A percentile compares a stretch with the other conserved stretches of the same genome.
Evolutionary conservation across 306 rosid species (phyloP).

Genomic region (Sesbania bispinosa): DNA sequence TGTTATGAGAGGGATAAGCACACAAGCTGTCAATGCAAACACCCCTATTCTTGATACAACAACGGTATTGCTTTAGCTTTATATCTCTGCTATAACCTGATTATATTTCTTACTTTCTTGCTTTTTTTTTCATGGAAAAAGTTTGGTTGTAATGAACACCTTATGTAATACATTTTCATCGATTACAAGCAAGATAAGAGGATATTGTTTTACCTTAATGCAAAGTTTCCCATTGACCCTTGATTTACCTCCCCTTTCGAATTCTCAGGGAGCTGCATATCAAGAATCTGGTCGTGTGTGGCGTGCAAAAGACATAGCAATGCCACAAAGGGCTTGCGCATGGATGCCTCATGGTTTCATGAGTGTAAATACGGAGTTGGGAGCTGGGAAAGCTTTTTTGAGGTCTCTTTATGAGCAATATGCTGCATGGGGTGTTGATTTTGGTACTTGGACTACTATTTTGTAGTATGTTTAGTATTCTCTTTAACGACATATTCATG

Average conservation of each 20-base stretch:
- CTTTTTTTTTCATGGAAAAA: not conserved
- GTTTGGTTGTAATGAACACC: not conserved
- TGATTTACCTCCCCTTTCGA: constrained; percentile 15
- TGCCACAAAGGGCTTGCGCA: constrained; percentile 66
- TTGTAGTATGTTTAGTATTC: constrained; percentile 12
- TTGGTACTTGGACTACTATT: constrained; percentile 53
- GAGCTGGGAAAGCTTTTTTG: constrained; percentile 93
- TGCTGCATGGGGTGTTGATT: constrained; percentile 93
- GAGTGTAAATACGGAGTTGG: constrained; percentile 69
- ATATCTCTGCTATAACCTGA: not conserved
- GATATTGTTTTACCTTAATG: constrained; percentile 29
- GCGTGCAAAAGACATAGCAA: constrained; percentile 75
- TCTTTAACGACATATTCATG: constrained; percentile 1
- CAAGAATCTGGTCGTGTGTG: constrained; percentile 68
- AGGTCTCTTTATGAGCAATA: constrained; percentile 83
- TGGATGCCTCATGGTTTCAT: constrained; percentile 94
- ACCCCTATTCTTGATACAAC: constrained; percentile 74
- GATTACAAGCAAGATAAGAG: not conserved
- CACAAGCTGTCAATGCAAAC: constrained; percentile 82
- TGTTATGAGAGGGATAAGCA: constrained; percentile 95
- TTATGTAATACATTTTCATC: not conserved
- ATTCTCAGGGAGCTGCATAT: constrained; percentile 58
- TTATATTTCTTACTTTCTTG: not conserved
- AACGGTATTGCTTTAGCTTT: constrained; percentile 60
- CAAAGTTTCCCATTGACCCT: not conserved